Evolutionary conservation across 2,329 filamentous ascomycete species (phyloP).

Genomic region (Escovopsis sp.): DNA sequence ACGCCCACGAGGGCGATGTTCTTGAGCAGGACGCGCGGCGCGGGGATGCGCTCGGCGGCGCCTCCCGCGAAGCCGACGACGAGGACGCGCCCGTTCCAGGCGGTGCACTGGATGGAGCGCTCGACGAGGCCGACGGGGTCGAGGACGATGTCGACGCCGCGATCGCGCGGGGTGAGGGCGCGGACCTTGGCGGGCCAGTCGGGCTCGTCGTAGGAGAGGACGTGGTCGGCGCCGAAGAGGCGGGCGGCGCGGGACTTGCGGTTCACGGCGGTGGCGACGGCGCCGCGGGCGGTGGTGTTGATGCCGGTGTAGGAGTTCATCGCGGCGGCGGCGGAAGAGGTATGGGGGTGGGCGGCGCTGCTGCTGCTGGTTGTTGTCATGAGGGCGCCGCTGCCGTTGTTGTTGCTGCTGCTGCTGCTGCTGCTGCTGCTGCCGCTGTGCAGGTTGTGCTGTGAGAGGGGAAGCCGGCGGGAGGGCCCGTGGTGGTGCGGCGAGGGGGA

Average conservation of each 20-base stretch:
- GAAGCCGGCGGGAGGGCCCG: conserved; percentile 35
- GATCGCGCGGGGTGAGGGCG: conserved; percentile 55
- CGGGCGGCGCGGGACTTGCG: conserved; percentile 63
- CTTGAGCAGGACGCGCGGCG: conserved; percentile 87
- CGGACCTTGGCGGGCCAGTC: conserved; percentile 56
- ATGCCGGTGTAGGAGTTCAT: no score
- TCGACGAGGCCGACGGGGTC: conserved; percentile 88
- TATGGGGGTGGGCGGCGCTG: no score
- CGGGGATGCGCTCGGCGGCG: conserved; percentile 75
- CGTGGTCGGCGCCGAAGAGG: conserved; percentile 71
- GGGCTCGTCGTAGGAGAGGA: conserved; percentile 56
- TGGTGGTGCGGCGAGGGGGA: conserved; percentile 60
- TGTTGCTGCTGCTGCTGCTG: no score
- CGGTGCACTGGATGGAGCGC: conserved; percentile 73
- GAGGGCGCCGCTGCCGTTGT: no score
- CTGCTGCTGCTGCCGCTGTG: no score
- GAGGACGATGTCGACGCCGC: conserved; percentile 82
- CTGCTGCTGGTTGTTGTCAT: no score
- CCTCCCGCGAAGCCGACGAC: conserved; percentile 70
- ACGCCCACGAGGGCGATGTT: conserved; percentile 82
- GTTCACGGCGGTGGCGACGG: no score
- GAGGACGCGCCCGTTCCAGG: conserved; percentile 81
- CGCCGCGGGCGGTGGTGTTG: conserved; percentile 54
- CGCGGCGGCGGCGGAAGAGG: no score
- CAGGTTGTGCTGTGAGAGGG: no score